phyloP scores from a whole-genome alignment of 1,139 yeast genomes.

The Tardiomyces digboiensis region DNA sequence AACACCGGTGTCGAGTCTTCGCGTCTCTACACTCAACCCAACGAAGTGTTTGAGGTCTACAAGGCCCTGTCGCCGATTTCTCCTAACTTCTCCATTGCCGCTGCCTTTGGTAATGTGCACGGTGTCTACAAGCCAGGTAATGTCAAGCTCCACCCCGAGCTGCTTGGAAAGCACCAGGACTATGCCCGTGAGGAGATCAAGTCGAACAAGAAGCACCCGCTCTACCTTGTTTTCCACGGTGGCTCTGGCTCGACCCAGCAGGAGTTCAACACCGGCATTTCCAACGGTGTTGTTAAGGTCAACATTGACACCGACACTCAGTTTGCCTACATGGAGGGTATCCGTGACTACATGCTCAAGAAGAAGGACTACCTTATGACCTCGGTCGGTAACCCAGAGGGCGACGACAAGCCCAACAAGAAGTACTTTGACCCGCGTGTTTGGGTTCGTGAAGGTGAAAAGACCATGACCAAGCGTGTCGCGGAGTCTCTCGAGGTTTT shows the following conservation, averaged over 20 bases:
- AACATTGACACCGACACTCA: conserved; percentile 99
- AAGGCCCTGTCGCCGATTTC: conserved; percentile 85
- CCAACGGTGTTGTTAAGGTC: conserved; percentile 96
- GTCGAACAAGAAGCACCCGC: conserved; percentile 55
- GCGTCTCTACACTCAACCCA: conserved; percentile 89
- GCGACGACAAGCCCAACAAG: conserved; percentile 94
- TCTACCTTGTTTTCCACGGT: conserved; percentile 99
- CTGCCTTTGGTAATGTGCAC: conserved; percentile 99
- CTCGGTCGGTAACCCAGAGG: conserved; percentile 98
- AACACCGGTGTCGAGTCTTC: conserved; percentile 89
- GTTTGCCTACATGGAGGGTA: conserved; percentile 93
- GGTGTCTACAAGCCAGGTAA: conserved; percentile 99
- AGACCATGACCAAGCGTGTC: conserved; percentile 90
- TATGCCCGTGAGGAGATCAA: conserved; percentile 57
- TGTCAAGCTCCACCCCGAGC: conserved; percentile 86
- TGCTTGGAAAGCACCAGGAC: conserved; percentile 92
- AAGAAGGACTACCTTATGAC: conserved; percentile 90
- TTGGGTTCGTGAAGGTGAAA: conserved; percentile 99
- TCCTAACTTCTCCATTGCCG: conserved; percentile 99
- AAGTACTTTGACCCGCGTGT: conserved; percentile 99
- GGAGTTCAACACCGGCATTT: conserved; percentile 88
- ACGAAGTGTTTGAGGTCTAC: conserved; percentile 87
- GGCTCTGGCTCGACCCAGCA: conserved; percentile 96
- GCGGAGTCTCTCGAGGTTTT: conserved; percentile 75
- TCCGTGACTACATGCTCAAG: conserved; percentile 91